These are phyloP conservation scores for Cinchona pubescens DNA, from an alignment of 257 asterid species.

Conservation along the genomic window DNA sequence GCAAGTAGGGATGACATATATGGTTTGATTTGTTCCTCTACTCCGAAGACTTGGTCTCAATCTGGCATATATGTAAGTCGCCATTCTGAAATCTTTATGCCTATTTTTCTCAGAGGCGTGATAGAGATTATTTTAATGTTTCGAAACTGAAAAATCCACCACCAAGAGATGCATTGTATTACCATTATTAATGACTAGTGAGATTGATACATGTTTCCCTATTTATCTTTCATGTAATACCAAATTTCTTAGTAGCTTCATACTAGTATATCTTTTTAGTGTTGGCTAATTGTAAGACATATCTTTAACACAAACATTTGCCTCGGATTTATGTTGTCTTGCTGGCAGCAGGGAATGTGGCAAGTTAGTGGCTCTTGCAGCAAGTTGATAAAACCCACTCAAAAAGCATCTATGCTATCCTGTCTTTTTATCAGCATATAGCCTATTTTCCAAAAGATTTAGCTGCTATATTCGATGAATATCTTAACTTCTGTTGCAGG, in stretches of 20 bases:
- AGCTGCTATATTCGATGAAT: background rate
- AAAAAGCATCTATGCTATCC: background rate
- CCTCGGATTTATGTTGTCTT: background rate
- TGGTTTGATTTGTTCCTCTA: constrained; percentile 52
- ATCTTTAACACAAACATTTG: too few relatives aligned
- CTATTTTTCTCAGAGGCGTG: background rate
- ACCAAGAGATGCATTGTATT: background rate
- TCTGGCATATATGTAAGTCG: background rate
- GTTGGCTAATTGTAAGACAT: background rate
- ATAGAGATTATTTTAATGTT: background rate
- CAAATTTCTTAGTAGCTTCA: background rate
- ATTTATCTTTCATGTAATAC: background rate
- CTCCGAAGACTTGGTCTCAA: background rate
- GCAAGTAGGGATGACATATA: constrained; percentile 78
- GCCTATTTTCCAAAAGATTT: background rate
- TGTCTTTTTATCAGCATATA: background rate
- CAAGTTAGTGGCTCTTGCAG: background rate
- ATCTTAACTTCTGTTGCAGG: background rate
- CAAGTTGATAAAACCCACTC: background rate
- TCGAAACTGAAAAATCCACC: background rate
- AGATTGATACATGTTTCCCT: background rate
- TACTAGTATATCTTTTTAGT: background rate
- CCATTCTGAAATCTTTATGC: background rate
- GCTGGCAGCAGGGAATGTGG: background rate
- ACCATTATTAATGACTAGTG: background rate